A percentile compares a stretch with the other conserved stretches of the same genome.
phyloP scores from a whole-genome alignment of 768 basidiomycete genomes.

The Leccinum incarnatum region DNA sequence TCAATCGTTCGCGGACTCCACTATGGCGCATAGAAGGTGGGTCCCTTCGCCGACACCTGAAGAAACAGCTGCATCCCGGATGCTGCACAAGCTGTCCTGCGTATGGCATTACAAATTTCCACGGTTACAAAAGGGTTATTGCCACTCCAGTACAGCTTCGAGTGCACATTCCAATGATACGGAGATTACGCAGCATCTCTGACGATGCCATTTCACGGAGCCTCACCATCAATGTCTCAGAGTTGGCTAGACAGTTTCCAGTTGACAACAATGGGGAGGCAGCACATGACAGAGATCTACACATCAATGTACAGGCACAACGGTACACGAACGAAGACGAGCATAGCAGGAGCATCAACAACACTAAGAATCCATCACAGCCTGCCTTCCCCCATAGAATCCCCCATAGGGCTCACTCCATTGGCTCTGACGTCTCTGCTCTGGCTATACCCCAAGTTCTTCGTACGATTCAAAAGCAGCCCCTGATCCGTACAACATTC shows the following conservation, averaged over 20 bases:
- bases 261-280: too few relatives aligned
- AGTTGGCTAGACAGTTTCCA: too few relatives aligned
- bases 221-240: too few relatives aligned
- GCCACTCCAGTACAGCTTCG: background rate
- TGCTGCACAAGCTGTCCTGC: background rate
- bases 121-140: background rate
- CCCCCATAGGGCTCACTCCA: background rate
- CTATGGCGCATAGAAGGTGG: background rate
- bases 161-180: background rate
- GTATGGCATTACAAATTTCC: background rate
- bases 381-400: too few relatives aligned
- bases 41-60: background rate
- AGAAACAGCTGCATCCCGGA: background rate
- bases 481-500: background rate
- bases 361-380: too few relatives aligned
- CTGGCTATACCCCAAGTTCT: background rate
- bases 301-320: too few relatives aligned
- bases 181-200: background rate
- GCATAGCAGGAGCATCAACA: too few relatives aligned
- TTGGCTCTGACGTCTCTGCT: background rate
- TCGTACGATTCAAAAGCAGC: background rate
- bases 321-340: too few relatives aligned
- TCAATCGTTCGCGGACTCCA: background rate
- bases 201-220: background rate
- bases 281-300: too few relatives aligned